phyloP scores from a whole-genome alignment of 1,139 yeast genomes.

The Zygosaccharomyces sapae region DNA sequence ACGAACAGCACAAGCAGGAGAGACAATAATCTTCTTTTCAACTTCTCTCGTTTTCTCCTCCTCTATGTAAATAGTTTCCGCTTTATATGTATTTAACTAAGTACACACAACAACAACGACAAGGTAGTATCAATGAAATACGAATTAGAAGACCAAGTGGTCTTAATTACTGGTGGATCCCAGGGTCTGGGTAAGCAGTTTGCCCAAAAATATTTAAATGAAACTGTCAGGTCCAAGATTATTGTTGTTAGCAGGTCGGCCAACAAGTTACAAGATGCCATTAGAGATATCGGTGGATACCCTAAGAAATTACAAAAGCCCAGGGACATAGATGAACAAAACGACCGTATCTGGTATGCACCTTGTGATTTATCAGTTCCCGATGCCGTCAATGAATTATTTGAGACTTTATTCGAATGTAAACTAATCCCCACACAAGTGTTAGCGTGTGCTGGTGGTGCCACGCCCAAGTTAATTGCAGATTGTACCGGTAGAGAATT shows the following conservation, averaged over 20 bases:
- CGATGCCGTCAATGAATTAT: constrained; percentile 45
- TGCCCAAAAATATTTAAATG: constrained; percentile 53
- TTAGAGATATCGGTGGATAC: constrained; percentile 38
- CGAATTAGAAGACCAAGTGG: constrained; percentile 48
- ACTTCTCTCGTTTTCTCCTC: background rate
- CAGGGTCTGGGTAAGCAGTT: constrained; percentile 89
- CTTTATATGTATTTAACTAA: constrained; percentile 2
- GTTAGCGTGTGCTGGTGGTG: constrained; percentile 84
- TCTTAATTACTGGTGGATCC: constrained; percentile 88
- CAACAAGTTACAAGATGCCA: constrained; percentile 49
- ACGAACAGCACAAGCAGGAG: constrained; percentile 42
- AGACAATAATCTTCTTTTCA: constrained; percentile 6
- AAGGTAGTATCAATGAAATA: constrained; percentile 20
- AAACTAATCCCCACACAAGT: constrained; percentile 58
- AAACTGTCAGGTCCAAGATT: constrained; percentile 54
- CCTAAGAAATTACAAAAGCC: constrained; percentile 25
- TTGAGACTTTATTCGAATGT: constrained; percentile 33
- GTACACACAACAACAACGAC: constrained; percentile 8
- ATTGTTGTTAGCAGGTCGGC: constrained; percentile 73
- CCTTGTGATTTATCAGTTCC: constrained; percentile 67
- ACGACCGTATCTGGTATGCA: constrained; percentile 44
- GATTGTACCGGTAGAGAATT: constrained; percentile 62
- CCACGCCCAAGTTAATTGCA: constrained; percentile 71
- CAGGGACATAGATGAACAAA: constrained; percentile 16
- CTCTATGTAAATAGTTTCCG: constrained; percentile 11